These are phyloP conservation scores for Talaromyces trachyspermus DNA, from an alignment of 495 filamentous ascomycete species.

Conservation along the genomic window DNA sequence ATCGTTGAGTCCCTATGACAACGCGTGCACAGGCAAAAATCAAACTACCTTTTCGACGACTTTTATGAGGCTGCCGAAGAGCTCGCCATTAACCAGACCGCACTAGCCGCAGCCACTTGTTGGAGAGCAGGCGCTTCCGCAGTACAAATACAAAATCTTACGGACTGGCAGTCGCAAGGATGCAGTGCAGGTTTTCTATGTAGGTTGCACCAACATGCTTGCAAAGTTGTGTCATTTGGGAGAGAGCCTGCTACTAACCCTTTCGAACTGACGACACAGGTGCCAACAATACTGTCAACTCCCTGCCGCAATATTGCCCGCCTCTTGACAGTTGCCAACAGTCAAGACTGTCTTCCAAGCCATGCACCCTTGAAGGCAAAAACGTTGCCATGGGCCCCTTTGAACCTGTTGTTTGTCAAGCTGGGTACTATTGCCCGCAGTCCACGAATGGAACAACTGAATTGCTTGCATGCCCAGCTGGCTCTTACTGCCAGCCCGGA, in stretches of 20 bases:
- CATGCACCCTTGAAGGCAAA: neutral
- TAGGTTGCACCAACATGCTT: too few relatives aligned
- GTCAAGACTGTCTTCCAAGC: neutral
- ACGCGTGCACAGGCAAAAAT: neutral
- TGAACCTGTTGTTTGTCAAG: conserved; percentile 38
- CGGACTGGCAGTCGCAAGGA: neutral
- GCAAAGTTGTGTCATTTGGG: too few relatives aligned
- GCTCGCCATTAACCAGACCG: neutral
- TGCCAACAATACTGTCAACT: neutral
- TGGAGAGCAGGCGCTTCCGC: neutral
- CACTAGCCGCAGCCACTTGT: neutral
- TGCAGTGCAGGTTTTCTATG: neutral
- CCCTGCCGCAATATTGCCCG: neutral
- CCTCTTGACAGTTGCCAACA: neutral
- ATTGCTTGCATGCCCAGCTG: conserved; percentile 29
- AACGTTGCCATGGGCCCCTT: conserved; percentile 16
- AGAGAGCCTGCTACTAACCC: neutral
- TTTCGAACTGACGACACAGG: neutral
- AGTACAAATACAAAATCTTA: neutral
- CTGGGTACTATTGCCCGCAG: conserved; percentile 37
- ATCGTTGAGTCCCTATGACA: neutral
- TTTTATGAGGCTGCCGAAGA: neutral
- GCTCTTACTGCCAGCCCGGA: conserved; percentile 38
- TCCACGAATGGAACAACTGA: conserved; percentile 19
- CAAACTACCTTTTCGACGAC: neutral